Conservation (phyloP, 345 rosid species). For the Clarkia xantiana region DNA sequence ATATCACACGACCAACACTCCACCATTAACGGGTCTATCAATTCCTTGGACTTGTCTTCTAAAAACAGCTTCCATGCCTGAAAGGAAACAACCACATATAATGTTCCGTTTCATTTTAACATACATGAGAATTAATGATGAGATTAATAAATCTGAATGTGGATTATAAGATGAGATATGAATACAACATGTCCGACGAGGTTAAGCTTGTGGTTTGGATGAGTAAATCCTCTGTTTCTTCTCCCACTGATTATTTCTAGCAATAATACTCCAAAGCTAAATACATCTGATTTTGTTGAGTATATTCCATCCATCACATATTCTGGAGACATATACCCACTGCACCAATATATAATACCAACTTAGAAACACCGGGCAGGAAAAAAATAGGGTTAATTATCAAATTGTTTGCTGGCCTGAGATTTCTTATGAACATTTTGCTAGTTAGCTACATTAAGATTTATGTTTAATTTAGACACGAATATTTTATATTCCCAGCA, state of each 20-base stretch:
- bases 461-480: background rate
- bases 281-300: conserved; percentile 2
- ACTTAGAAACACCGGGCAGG: background rate
- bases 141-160: no score
- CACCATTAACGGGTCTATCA: background rate
- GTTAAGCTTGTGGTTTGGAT: conserved; percentile 8
- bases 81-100: no score
- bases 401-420: no score
- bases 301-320: conserved; percentile 3
- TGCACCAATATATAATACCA: background rate
- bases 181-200: conserved; percentile 11
- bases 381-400: no score
- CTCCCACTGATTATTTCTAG: conserved; percentile 9
- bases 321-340: conserved; percentile 10
- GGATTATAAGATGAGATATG: no score
- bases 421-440: no score
- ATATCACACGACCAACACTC: background rate
- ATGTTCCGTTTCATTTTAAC: no score
- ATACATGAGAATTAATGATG: no score
- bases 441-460: background rate
- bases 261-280: conserved; percentile 9
- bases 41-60: background rate
- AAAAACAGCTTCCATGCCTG: conserved; percentile 7
- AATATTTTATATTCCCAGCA: no score
- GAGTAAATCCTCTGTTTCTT: conserved; percentile 6